Percentiles rank a stretch among this genome's conserved stretches.
Evolutionary conservation across 2,329 filamentous ascomycete genomes (phyloP).

Genomic region (Emericellopsis atlantica): DNA sequence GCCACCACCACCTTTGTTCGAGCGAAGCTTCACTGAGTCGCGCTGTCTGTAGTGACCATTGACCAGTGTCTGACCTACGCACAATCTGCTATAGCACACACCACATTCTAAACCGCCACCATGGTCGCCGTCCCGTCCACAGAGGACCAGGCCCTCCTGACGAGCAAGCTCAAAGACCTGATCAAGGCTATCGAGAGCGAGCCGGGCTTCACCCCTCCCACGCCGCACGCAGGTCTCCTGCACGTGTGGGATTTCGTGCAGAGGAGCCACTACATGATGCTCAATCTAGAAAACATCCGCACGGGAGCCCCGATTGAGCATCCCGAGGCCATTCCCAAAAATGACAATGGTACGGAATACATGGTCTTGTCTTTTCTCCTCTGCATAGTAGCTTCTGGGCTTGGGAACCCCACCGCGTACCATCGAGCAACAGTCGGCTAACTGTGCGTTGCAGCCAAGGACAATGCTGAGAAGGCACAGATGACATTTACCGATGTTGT

Average conservation of each 20-base stretch:
- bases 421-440: neutral
- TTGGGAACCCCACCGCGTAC: neutral
- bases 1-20: too few relatives aligned
- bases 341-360: constrained; percentile 10
- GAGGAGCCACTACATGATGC: constrained; percentile 26
- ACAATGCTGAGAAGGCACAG: constrained; percentile 2
- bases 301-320: constrained; percentile 16
- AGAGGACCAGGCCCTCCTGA: constrained; percentile 13
- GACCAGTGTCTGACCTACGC: too few relatives aligned
- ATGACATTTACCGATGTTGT: constrained; percentile 15
- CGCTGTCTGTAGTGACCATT: too few relatives aligned
- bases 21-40: too few relatives aligned
- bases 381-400: neutral
- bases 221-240: constrained; percentile 17
- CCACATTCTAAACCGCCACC: neutral
- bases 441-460: neutral
- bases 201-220: constrained; percentile 12
- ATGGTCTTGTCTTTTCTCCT: neutral
- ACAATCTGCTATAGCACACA: too few relatives aligned
- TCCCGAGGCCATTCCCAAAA: constrained; percentile 20
- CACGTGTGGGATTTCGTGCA: constrained; percentile 28
- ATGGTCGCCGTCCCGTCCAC: constrained; percentile 10
- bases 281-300: constrained; percentile 24
- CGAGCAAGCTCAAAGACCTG: constrained; percentile 12
- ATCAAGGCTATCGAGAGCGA: constrained; percentile 15